Evolutionary conservation across 139 green algal genomes (phyloP), one percentile per base, ranked within the genome.

Genomic region (Eudorina sp.): DNA sequence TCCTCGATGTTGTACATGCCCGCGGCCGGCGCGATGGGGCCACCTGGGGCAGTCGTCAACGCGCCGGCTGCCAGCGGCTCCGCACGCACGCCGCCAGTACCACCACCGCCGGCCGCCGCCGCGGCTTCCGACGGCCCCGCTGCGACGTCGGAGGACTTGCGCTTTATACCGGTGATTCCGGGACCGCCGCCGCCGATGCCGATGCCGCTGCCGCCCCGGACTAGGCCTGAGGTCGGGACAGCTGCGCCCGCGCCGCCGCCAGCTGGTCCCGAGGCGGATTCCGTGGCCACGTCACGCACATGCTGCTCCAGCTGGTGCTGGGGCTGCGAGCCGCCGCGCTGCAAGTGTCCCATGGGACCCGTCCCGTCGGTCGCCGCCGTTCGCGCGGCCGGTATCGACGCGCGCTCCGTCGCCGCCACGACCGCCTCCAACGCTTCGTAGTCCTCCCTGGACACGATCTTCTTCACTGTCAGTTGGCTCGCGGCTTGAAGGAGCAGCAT

Each of bases 401-500:
- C 36, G 13, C 70, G n/a, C 68, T 76, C 68, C 68, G 68, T 18
- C 31, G 36, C 70, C 40, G 40, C 69, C 40, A 13, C 38, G 18
- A 14, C 14, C 8, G 53, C 41, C 41, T 85, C 36, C 80, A 86
- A 60, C 41, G 29, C 16, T 6, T 60, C 53, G 60, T 64, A 62
- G 21, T 86, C 38, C 29, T 45, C 18, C 0, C n/a, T 16, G 11
- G 60, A 19, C 19, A 86, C 41, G 4, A 86, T 1, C 29, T 43
- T 41, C 21, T 6, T 19, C 18, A n/a, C 5, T 0, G 41, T 40
- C 41, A 86, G 29, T 4, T 76, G 58, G 11, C 2, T 14, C 0
- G 60, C 41, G 43, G 21, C 58, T 60, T 86, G 80, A 41, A 73
- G 14, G 60, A 86, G 80, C 43, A 62, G n/a, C 41, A 16, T 18